Evolutionary conservation across 2,329 filamentous ascomycete species (phyloP).

Genomic region (Botrytis fragariae): DNA sequence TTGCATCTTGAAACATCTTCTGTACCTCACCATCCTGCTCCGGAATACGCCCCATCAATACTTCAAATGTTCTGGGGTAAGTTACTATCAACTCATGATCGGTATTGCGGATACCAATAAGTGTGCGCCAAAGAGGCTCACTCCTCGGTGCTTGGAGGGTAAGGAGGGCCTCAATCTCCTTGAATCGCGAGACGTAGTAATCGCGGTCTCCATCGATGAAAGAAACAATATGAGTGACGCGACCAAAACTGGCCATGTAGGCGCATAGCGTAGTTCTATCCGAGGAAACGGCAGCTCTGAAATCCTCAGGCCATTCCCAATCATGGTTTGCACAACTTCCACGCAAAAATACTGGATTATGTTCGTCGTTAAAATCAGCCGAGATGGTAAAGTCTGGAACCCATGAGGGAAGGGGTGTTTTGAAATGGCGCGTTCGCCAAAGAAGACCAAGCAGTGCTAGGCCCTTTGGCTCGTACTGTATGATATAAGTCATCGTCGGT

Average conservation of each 20-base stretch:
- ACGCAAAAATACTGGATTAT: slow-evolving; percentile 12
- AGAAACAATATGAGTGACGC: slow-evolving; percentile 3
- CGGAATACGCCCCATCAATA: neutral
- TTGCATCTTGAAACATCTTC: slow-evolving; percentile 9
- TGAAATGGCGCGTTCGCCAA: slow-evolving; percentile 15
- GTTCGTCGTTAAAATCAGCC: slow-evolving; percentile 6
- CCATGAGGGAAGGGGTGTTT: slow-evolving; percentile 17
- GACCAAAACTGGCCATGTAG: neutral
- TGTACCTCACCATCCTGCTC: slow-evolving; percentile 2
- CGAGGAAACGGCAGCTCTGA: neutral
- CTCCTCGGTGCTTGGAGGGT: neutral
- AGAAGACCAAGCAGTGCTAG: slow-evolving; percentile 18
- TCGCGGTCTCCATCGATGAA: slow-evolving; percentile 3
- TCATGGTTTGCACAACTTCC: neutral
- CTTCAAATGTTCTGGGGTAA: neutral
- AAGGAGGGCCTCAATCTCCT: slow-evolving; percentile 1
- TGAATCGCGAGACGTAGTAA: neutral
- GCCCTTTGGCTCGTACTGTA: slow-evolving; percentile 14
- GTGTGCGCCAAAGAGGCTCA: slow-evolving; percentile 1
- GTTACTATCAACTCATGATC: neutral
- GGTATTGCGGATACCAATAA: slow-evolving; percentile 13
- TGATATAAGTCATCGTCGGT: slow-evolving; percentile 18
- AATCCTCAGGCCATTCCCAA: slow-evolving; percentile 3
- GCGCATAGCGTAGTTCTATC: neutral
- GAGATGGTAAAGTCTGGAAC: slow-evolving; percentile 20